Conservation (phyloP, 768 basidiomycete genomes). For the Wakefieldia striispora region DNA sequence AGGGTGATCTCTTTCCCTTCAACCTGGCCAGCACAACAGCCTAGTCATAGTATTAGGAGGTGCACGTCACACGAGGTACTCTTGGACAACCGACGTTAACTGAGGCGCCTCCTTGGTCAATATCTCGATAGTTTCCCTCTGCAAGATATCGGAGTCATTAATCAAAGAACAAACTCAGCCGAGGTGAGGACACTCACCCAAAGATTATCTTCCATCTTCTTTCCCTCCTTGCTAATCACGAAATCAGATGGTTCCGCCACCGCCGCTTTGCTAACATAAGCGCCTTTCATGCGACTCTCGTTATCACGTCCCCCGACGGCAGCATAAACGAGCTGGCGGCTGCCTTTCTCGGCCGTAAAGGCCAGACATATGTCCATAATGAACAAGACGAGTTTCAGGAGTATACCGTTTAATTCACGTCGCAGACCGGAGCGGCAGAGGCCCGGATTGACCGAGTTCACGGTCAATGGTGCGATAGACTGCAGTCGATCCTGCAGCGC, state of each 20-base stretch:
- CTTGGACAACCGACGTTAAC: slow-evolving; percentile 10
- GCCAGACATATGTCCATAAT: slow-evolving; percentile 13
- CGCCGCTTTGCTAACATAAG: slow-evolving; percentile 10
- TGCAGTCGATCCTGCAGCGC: slow-evolving; percentile 24
- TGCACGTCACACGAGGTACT: slow-evolving; percentile 5
- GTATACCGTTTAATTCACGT: background rate
- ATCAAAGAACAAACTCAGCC: background rate
- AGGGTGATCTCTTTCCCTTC: too few species aligned
- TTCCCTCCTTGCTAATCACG: slow-evolving; percentile 30
- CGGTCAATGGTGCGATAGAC: slow-evolving; percentile 20
- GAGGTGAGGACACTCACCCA: slow-evolving; percentile 34
- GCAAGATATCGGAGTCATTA: background rate
- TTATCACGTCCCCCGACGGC: slow-evolving; percentile 26
- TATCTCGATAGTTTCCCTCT: slow-evolving; percentile 25
- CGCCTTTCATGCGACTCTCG: slow-evolving; percentile 22
- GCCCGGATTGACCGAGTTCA: slow-evolving; percentile 29
- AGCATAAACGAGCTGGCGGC: slow-evolving; percentile 33
- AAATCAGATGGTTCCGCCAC: slow-evolving; percentile 33
- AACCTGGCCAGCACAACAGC: too few species aligned
- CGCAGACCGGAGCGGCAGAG: slow-evolving; percentile 29
- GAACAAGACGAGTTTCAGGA: background rate
- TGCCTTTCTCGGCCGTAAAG: slow-evolving; percentile 31
- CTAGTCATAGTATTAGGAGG: too few species aligned
- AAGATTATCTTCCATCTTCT: slow-evolving; percentile 25
- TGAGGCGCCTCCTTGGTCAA: slow-evolving; percentile 11